Evolutionary conservation across 1,284 basidiomycete genomes (phyloP).

Genomic region (Cronartium quercuum): DNA sequence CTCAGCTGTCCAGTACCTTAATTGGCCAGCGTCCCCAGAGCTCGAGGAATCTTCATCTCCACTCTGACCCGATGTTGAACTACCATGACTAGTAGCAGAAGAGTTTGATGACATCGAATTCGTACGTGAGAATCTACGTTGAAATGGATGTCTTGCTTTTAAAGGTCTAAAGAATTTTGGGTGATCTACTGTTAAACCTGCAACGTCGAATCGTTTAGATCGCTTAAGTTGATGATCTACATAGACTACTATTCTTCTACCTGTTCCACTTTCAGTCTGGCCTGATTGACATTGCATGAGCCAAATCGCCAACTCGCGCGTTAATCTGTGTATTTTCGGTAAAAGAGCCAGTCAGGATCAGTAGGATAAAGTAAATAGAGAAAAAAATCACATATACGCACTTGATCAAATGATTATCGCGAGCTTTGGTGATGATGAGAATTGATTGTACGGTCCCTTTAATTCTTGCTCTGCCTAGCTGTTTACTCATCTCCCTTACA

Average conservation of each 20-base stretch:
- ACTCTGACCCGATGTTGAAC: slow-evolving; percentile 13
- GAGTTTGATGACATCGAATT: slow-evolving; percentile 17
- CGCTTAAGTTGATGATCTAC: slow-evolving; percentile 88
- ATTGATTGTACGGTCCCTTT: slow-evolving; percentile 84
- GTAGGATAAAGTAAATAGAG: background rate
- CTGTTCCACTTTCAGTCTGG: background rate
- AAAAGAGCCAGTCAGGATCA: background rate
- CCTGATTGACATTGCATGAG: slow-evolving; percentile 58
- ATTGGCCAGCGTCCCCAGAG: slow-evolving; percentile 68
- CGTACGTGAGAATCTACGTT: slow-evolving; percentile 15
- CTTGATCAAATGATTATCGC: slow-evolving; percentile 85
- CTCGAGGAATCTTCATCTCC: slow-evolving; percentile 53
- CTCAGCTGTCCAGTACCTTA: slow-evolving; percentile 93
- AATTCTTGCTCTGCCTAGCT: slow-evolving; percentile 77
- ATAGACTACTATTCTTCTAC: slow-evolving; percentile 53
- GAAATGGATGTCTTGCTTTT: slow-evolving; percentile 7
- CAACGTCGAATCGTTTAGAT: slow-evolving; percentile 90
- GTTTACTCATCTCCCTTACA: slow-evolving; percentile 32
- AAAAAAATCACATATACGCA: background rate
- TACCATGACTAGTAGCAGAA: slow-evolving; percentile 10
- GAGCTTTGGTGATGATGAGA: slow-evolving; percentile 94
- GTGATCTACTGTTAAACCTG: slow-evolving; percentile 73
- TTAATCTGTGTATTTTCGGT: slow-evolving; percentile 58
- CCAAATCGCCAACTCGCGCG: slow-evolving; percentile 84
- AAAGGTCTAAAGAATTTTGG: slow-evolving; percentile 79